Evolutionary conservation across 2,329 filamentous ascomycete genomes (phyloP).

Genomic region (Trichoderma brevicompactum): DNA sequence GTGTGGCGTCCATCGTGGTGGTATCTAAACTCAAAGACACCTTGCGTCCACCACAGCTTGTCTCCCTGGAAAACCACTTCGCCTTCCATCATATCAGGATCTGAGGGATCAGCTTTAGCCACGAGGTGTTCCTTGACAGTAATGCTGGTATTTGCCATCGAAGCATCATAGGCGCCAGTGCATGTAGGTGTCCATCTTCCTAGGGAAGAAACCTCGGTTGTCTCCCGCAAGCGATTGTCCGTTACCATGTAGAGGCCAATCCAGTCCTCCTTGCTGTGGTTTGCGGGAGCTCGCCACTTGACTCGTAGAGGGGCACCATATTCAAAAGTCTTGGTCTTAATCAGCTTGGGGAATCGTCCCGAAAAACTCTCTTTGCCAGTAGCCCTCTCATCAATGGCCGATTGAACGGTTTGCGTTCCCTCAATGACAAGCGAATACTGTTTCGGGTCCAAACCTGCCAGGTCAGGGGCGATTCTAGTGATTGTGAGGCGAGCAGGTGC

Average conservation of each 20-base stretch:
- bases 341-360: slow-evolving; percentile 69
- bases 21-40: slow-evolving; percentile 95
- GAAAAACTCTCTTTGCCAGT: slow-evolving; percentile 75
- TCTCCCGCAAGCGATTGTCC: slow-evolving; percentile 84
- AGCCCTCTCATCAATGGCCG: slow-evolving; percentile 60
- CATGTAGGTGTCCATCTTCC: slow-evolving; percentile 89
- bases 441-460: slow-evolving; percentile 78
- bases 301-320: slow-evolving; percentile 91
- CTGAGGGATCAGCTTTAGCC: slow-evolving; percentile 55
- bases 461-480: slow-evolving; percentile 75
- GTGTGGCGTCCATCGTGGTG: slow-evolving; percentile 92
- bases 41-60: slow-evolving; percentile 96
- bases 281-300: slow-evolving; percentile 84
- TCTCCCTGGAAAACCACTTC: slow-evolving; percentile 89
- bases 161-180: slow-evolving; percentile 74
- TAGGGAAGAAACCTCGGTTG: slow-evolving; percentile 81
- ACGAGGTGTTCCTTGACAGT: slow-evolving; percentile 68
- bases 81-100: slow-evolving; percentile 68
- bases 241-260: slow-evolving; percentile 95
- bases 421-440: slow-evolving; percentile 79
- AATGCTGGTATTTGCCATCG: slow-evolving; percentile 76
- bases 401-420: slow-evolving; percentile 60
- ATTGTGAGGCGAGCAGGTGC: slow-evolving; percentile 87
- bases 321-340: slow-evolving; percentile 78
- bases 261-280: slow-evolving; percentile 92